Evolutionary conservation across 768 basidiomycete species (phyloP), one percentile per base, ranked within the genome.

Genomic region (Boletales sp.): DNA sequence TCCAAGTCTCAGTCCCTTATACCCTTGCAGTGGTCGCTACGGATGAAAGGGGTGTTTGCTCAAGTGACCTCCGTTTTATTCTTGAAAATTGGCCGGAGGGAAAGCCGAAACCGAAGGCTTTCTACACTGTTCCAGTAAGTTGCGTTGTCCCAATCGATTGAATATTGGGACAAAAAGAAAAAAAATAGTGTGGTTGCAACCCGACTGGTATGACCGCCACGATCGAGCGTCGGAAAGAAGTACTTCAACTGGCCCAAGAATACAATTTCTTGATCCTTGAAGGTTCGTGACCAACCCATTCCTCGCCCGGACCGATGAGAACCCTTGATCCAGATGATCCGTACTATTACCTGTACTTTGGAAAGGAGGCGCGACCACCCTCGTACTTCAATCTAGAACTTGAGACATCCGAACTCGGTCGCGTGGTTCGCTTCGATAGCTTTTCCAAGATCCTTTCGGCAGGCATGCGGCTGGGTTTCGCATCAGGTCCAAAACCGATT

Each of bases 361-460:
- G 88, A 32, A 67, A 73, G 14, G 65, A 67, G 8, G 73, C 82
- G 21, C 76, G 85, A 14, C 81, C 83, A 11, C 81, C 86, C 1
- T 90, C 86, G 0, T 95, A 94, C 69, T 93, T 94, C 62, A 74
- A 80, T 35, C 76, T 95, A 34, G 94, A 96, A 66, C 74, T 72
- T 12, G 76, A 81, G 46, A 78, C 80, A 56, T 74, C 78, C 11
- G 79, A 83, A 57, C 77, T 80, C 18, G 94, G 94, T 3, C 81
- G 85, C 12, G 91, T 95, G 34, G 58, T 95, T n/a, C 82, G 94
- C 37, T 92, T 95, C 64, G 94, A 96, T 64, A 91, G 88, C 62
- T 75, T 95, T 46, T 90, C 87, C 48, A 96, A 96, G 72, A 74
- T 94, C 37, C 74, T 85, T 19, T 84, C 83, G 15, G 77, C 84